Evolutionary conservation across 768 basidiomycete species (phyloP).

Genomic region (Tylopilus plumbeoviolaceoides): DNA sequence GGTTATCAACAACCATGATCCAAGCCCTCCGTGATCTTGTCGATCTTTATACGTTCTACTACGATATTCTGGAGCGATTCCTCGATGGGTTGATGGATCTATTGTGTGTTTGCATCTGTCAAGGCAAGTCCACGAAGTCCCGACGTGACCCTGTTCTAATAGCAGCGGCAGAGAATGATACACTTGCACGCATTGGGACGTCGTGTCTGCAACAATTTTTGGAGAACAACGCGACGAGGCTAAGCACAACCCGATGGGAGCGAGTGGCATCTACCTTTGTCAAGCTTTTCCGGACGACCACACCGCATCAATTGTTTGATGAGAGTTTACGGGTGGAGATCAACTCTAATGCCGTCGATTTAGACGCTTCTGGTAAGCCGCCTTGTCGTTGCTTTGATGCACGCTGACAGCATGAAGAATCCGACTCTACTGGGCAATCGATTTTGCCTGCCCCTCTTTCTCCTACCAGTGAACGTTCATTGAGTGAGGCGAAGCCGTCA

Average conservation of each 20-base stretch:
- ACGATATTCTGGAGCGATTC: conserved; percentile 83
- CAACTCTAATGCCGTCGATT: conserved; percentile 52
- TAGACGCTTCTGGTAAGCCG: conserved; percentile 42
- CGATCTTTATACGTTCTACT: conserved; percentile 94
- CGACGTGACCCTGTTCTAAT: conserved; percentile 2
- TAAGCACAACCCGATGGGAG: conserved; percentile 85
- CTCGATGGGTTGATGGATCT: conserved; percentile 93
- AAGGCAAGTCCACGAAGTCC: conserved; percentile 57
- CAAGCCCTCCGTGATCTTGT: conserved; percentile 94
- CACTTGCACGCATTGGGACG: conserved; percentile 94
- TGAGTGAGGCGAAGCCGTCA: conserved; percentile 47
- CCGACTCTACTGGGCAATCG: conserved; percentile 57
- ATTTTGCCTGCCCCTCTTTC: conserved; percentile 89
- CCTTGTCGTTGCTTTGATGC: not conserved
- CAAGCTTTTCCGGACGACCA: conserved; percentile 95
- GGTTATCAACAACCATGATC: conserved; percentile 99
- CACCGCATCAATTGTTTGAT: conserved; percentile 95
- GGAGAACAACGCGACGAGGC: conserved; percentile 87
- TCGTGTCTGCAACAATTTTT: conserved; percentile 95
- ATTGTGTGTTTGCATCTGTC: conserved; percentile 94
- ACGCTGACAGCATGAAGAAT: conserved; percentile 5
- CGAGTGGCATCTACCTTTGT: conserved; percentile 89
- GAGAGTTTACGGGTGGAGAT: conserved; percentile 85
- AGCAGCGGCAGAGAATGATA: conserved; percentile 80
- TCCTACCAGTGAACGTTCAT: conserved; percentile 57